Evolutionary conservation across 1,284 basidiomycete genomes (phyloP), one percentile per base, ranked within the genome.

Genomic region (Sparassis latifolia): DNA sequence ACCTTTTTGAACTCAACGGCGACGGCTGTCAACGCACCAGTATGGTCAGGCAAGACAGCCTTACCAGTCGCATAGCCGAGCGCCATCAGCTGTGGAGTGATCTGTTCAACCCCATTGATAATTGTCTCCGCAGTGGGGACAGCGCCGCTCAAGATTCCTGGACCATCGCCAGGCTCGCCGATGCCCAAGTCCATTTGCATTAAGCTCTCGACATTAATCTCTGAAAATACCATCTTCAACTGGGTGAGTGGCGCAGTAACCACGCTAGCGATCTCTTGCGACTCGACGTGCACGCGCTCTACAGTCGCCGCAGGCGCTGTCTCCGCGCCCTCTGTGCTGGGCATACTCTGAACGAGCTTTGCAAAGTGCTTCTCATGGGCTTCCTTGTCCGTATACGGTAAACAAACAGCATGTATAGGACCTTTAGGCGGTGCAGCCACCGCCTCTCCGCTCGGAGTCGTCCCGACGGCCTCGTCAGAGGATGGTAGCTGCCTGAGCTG

Each of bases 391-490:
- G 78, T 65, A 56, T 73, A 70, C 31, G 72, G 73, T 41, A 89
- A 73, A 59, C 84, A 89, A 30, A 89, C 86, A 2, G 86, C 87
- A 57, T 82, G 86, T 30, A 89, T 86, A n/a, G 84, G 84, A 5
- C 69, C 71, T 45, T 56, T 66, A 29, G 64, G 53, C 42, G 48
- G 41, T 12, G 48, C 50, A 50, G 39, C 55, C 53, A 56, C 52
- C 39, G 47, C 45, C 40, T 55, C 56, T 39, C 58, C 63, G 40
- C 50, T 55, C 28, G 41, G 52, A 37, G 59, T 54, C 48, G 57
- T 45, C 47, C 52, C 50, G 32, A 55, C 53, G 51, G 57, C 56
- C 38, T 49, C 58, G 54, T 61, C 54, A 52, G 56, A 59, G 30
- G 62, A 66, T 12, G 68, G 51, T 49, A 89, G 66, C 29, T 69